Evolutionary conservation across 768 basidiomycete species (phyloP).

Genomic region (Tulasnella sp.): DNA sequence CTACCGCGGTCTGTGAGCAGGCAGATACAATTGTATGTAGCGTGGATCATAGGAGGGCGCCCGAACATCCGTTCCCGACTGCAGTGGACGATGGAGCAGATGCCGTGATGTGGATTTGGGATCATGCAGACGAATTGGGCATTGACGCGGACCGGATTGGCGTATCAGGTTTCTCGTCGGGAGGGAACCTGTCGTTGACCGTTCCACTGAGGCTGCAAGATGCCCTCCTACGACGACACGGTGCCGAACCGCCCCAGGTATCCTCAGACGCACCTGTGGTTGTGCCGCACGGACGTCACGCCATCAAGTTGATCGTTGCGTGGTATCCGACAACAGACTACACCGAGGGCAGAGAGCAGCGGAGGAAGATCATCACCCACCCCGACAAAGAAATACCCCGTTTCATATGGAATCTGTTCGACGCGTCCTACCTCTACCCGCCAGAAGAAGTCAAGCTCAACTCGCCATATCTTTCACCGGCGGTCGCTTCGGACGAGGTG

Average conservation of each 20-base stretch:
- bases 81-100: slow-evolving; percentile 71
- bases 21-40: slow-evolving; percentile 60
- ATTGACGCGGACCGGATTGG: slow-evolving; percentile 56
- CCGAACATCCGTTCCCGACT: slow-evolving; percentile 65
- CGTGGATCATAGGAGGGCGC: slow-evolving; percentile 69
- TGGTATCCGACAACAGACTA: slow-evolving; percentile 16
- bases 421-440: slow-evolving; percentile 59
- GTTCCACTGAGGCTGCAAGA: neutral
- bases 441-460: slow-evolving; percentile 63
- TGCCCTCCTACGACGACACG: neutral
- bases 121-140: slow-evolving; percentile 50
- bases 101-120: slow-evolving; percentile 57
- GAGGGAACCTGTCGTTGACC: slow-evolving; percentile 27
- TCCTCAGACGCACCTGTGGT: slow-evolving; percentile 54
- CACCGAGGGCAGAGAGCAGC: slow-evolving; percentile 38
- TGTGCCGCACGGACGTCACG: slow-evolving; percentile 45
- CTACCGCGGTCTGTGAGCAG: slow-evolving; percentile 24
- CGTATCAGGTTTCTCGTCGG: slow-evolving; percentile 73
- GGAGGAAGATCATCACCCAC: slow-evolving; percentile 46
- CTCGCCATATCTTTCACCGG: slow-evolving; percentile 51
- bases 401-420: slow-evolving; percentile 64
- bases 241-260: slow-evolving; percentile 54
- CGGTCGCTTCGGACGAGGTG: slow-evolving; percentile 62
- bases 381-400: slow-evolving; percentile 54
- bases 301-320: slow-evolving; percentile 1